These are phyloP conservation scores for Hemisphaericaspora nanyangensis DNA, from an alignment of 805 yeast species.

Conservation along the genomic window DNA sequence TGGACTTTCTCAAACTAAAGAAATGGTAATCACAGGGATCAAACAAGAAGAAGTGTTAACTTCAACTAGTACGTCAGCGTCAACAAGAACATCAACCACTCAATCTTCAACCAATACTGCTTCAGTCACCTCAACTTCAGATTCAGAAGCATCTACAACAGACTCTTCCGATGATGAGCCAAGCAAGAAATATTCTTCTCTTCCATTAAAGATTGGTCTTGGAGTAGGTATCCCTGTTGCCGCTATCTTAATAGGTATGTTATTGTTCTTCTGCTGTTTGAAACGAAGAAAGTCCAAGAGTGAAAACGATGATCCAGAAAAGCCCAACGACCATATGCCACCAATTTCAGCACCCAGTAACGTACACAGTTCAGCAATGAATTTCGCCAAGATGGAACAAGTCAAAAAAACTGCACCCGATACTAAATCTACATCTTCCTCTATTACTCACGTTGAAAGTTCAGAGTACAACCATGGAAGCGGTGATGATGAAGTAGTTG, in stretches of 20 bases:
- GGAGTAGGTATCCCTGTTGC: conserved; percentile 81
- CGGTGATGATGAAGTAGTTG: conserved; percentile 18
- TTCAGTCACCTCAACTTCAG: conserved; percentile 12
- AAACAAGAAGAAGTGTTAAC: conserved; percentile 16
- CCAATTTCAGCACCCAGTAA: conserved; percentile 10
- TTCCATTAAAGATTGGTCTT: conserved; percentile 73
- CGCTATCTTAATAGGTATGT: conserved; percentile 44
- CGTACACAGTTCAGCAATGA: background rate
- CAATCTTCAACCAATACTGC: conserved; percentile 17
- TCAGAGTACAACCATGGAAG: conserved; percentile 22
- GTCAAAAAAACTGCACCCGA: conserved; percentile 16
- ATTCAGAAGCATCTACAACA: conserved; percentile 1
- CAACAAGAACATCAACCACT: conserved; percentile 27
- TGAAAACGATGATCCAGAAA: conserved; percentile 13
- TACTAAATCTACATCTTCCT: background rate
- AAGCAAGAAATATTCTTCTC: background rate
- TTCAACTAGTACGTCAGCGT: conserved; percentile 19
- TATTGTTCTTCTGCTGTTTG: conserved; percentile 49
- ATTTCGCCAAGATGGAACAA: conserved; percentile 22
- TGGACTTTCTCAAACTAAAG: conserved; percentile 26
- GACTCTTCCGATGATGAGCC: background rate
- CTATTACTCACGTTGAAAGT: conserved; percentile 7
- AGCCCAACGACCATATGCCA: conserved; percentile 20
- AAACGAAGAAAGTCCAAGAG: conserved; percentile 23
- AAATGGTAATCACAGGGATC: conserved; percentile 55